Conservation (phyloP, 2,329 filamentous ascomycete genomes). For the Ophiostoma ulmi region DNA sequence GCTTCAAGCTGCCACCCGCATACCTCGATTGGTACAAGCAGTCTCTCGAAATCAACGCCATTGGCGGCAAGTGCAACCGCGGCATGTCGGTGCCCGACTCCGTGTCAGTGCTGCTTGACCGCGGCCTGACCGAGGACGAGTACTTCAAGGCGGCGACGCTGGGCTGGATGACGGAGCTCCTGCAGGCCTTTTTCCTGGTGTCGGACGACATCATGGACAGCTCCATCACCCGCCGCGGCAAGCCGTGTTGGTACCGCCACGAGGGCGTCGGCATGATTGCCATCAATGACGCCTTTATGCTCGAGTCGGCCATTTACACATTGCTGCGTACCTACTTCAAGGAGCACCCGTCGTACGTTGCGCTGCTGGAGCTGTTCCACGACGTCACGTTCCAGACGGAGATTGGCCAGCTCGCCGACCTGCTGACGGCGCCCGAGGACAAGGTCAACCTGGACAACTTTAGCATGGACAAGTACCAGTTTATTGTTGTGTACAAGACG, state of each 20-base stretch:
- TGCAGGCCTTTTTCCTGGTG: conserved; percentile 98
- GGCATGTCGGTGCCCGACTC: conserved; percentile 97
- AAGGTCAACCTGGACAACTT: conserved; percentile 91
- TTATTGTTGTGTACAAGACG: conserved; percentile 99
- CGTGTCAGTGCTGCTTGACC: conserved; percentile 67
- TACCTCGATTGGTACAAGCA: conserved; percentile 85
- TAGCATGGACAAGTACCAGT: conserved; percentile 88
- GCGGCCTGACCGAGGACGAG: conserved; percentile 69
- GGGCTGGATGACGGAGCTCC: conserved; percentile 96
- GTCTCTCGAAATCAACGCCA: conserved; percentile 78
- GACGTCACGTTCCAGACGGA: conserved; percentile 92
- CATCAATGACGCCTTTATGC: conserved; percentile 97
- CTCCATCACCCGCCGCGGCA: conserved; percentile 88
- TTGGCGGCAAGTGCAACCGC: conserved; percentile 97
- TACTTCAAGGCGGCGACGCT: conserved; percentile 84
- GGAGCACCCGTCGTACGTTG: conserved; percentile 77
- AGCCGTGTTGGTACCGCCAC: conserved; percentile 94
- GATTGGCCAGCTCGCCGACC: conserved; percentile 87
- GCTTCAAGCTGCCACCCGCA: conserved; percentile 76
- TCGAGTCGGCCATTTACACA: conserved; percentile 84
- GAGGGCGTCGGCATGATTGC: conserved; percentile 88
- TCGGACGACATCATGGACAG: conserved; percentile 98
- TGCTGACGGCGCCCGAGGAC: conserved; percentile 94
- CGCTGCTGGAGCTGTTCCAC: conserved; percentile 94
- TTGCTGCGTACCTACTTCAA: conserved; percentile 94